Evolutionary conservation across 2,329 filamentous ascomycete genomes (phyloP).

Genomic region (Apiospora saccharicola): DNA sequence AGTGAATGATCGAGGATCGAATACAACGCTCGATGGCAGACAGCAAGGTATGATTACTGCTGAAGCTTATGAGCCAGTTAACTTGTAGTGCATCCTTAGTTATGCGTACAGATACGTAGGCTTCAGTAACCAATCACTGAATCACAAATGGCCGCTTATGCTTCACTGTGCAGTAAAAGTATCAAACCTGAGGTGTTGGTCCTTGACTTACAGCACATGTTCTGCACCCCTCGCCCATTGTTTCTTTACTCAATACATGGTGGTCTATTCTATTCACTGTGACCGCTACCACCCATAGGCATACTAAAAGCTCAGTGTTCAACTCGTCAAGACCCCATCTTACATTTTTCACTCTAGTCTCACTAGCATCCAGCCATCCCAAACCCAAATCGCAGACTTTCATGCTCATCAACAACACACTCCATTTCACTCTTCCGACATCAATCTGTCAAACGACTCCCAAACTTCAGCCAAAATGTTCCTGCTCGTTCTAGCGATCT

Average conservation of each 20-base stretch:
- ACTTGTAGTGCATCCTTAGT: neutral
- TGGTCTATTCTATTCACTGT: neutral
- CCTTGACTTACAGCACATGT: neutral
- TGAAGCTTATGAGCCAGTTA: neutral
- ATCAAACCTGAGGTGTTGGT: no score
- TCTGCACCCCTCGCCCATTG: neutral
- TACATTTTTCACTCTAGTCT: neutral
- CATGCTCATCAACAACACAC: neutral
- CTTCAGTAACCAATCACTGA: neutral
- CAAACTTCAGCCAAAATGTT: neutral
- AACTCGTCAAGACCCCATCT: neutral
- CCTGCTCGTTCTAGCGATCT: neutral
- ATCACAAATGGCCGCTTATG: neutral
- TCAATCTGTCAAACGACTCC: no score
- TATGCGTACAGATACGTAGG: neutral
- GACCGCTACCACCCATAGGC: neutral
- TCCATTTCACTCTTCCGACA: neutral
- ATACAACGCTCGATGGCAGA: neutral
- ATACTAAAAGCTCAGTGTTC: no score
- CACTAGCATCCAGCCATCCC: neutral
- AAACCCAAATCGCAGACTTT: neutral
- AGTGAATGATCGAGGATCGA: neutral
- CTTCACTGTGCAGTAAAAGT: neutral
- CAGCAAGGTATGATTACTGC: neutral
- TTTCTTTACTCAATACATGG: no score